Evolutionary conservation across 2,329 filamentous ascomycete species (phyloP), one percentile per base, ranked within the genome.

Genomic region (Cordyceps farinosa): DNA sequence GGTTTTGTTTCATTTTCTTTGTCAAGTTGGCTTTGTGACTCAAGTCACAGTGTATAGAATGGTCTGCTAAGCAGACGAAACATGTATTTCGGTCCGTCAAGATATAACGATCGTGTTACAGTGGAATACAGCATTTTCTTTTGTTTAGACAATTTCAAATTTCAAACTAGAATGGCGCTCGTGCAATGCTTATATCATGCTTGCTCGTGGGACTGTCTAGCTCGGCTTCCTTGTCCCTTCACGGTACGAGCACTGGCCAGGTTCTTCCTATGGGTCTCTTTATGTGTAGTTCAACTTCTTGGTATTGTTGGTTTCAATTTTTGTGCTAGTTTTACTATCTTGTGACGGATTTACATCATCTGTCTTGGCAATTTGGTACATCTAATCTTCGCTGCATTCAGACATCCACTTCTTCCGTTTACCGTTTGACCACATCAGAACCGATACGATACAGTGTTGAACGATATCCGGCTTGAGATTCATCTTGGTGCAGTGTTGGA

Each of bases 391-490:
- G 47, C 40, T 59, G 47, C 54, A 51, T 53, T 38, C n/a, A 54
- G 47, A 32, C 45, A 30, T 40, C 7, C 38, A 22, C 30, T 36
- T 53, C 47, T 32, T 51, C 34, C 56, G 3, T 51, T 48, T 59
- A 32, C n/a, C n/a, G 48, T 52, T 53, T 38, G 48, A 22, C 38
- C 38, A 38, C 13, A 53, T 61, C 48, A 29, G 44, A 44, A 44
- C 45, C 38, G 38, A 51, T n/a, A 44, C 52, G 59, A 45, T 64
- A 67, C 58, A 30, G 67, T 70, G 65, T 70, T 70, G 66, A 68
- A 70, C 65, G 56, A 61, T 66, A 64, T 60, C 67, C 63, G 52
- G 32, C 22, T 53, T 36, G 7, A 47, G 34, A 45, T 59, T 22
- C 50, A 55, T 55, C 30, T n/a, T 40, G 7, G 9, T 56, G 27